Percentiles rank a stretch among this genome's conserved stretches.
Conservation (phyloP, 2,329 filamentous ascomycete species). For the Aspergillus sp. region DNA sequence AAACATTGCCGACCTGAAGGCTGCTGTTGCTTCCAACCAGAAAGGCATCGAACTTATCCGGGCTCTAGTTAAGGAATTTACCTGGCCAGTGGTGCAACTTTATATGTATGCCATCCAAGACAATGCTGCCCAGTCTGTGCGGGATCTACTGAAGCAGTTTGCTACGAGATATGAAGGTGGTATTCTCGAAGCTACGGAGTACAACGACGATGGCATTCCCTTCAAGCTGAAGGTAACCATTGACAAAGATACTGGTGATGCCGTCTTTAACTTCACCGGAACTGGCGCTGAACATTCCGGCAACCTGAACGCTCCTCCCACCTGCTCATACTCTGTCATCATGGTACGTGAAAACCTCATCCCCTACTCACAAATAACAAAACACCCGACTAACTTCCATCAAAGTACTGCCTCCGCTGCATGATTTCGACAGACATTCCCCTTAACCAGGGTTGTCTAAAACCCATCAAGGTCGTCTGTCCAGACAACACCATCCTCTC, state of each 20-base stretch:
- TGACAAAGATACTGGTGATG: slow-evolving; percentile 70
- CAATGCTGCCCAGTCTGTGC: slow-evolving; percentile 75
- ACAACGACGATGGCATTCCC: slow-evolving; percentile 83
- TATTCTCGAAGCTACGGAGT: slow-evolving; percentile 73
- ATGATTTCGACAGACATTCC: slow-evolving; percentile 81
- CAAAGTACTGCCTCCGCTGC: slow-evolving; percentile 72
- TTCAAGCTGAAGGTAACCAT: slow-evolving; percentile 76
- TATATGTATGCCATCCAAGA: slow-evolving; percentile 83
- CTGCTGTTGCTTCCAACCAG: slow-evolving; percentile 82
- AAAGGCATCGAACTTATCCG: slow-evolving; percentile 79
- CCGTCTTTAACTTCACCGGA: slow-evolving; percentile 74
- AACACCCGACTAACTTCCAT: slow-evolving; percentile 6
- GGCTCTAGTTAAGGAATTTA: slow-evolving; percentile 75
- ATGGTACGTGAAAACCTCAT: slow-evolving; percentile 44
- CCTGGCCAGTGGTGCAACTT: slow-evolving; percentile 72
- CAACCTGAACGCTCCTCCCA: slow-evolving; percentile 78
- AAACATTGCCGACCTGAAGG: slow-evolving; percentile 83
- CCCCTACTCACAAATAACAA: background rate
- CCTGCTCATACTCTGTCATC: slow-evolving; percentile 79
- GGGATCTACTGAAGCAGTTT: slow-evolving; percentile 71
- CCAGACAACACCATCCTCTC: slow-evolving; percentile 69
- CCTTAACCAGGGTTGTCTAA: slow-evolving; percentile 80
- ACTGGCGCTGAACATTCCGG: slow-evolving; percentile 78
- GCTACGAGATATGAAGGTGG: slow-evolving; percentile 66
- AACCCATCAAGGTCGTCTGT: slow-evolving; percentile 72